Evolutionary conservation across 225 moss, liverwort and hornwort species (phyloP), one percentile per base, ranked within the genome.

Genomic region (Physcomitrium patens): DNA sequence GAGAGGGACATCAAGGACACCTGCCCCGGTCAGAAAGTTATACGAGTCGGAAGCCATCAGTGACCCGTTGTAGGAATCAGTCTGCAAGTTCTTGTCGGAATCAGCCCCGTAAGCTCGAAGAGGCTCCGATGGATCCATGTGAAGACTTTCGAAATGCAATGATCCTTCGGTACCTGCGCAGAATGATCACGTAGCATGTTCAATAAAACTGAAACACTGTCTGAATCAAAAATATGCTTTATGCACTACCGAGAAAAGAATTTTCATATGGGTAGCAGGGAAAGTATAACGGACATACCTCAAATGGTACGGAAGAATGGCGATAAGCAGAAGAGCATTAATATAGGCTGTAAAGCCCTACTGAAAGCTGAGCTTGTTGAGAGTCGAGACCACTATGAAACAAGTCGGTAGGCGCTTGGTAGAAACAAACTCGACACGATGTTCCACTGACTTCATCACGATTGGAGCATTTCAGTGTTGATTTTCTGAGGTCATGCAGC

Each of bases 11-110:
- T 65, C 50, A 2, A 63, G 37, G 0, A 14, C 20, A 53, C 54
- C 64, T 15, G 42, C 43, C 10, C 74, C 65, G 41, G 65, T 74
- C 65, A 74, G 64, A 54, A 74, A 74, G 64, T 74, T 55, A 52
- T 74, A 74, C 12, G 64, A 54, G 17, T 64, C 65, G 37, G 74
- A 54, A 22, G 41, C 26, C 42, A 74, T 54, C 42, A 74, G 18
- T 31, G 63, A 53, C 54, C 43, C 64, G 65, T 55, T 65, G 54
- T 74, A 65, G 37, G 65, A 17, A 65, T 74, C 73, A 10, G 16
- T 23, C 51, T 20, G 63, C 51, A 74, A 53, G 19, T n/a, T 20
- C 2, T 65, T 53, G 12, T 72, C 37, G 45, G 72, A 26, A 23
- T 1, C 10, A 11, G 31, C 60, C 45, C 9, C 48, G 24, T 54